Evolutionary conservation across 768 basidiomycete species (phyloP).

Genomic region (Leccinum arenicola): DNA sequence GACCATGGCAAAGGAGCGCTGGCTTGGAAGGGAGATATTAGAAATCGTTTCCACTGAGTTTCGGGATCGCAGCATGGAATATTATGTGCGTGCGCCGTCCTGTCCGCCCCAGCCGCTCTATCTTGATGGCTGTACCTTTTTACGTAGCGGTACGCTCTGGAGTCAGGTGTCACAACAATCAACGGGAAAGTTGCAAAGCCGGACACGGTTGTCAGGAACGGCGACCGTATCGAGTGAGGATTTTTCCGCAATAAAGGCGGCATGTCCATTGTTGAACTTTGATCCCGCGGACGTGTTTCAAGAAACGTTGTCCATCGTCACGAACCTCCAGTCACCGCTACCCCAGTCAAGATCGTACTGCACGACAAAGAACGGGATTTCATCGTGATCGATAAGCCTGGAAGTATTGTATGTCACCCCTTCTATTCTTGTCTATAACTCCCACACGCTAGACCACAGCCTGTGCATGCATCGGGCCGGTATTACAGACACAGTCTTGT

Average conservation of each 20-base stretch:
- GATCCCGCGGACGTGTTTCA: constrained; percentile 1
- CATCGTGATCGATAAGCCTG: constrained; percentile 94
- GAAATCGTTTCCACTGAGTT: constrained; percentile 95
- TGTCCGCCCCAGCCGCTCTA: background rate
- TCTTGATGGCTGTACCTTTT: background rate
- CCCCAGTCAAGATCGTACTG: constrained; percentile 74
- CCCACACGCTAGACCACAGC: constrained; percentile 40
- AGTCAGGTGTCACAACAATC: constrained; percentile 92
- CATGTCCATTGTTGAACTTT: constrained; percentile 1
- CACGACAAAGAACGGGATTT: constrained; percentile 79
- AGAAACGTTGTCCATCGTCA: constrained; percentile 96
- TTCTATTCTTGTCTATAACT: background rate
- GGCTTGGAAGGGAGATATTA: constrained; percentile 83
- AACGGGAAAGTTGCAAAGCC: constrained; percentile 87
- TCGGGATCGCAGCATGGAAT: constrained; percentile 90
- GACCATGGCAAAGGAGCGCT: constrained; percentile 89
- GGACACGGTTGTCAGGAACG: constrained; percentile 75
- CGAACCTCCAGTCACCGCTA: constrained; percentile 90
- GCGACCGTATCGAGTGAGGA: constrained; percentile 86
- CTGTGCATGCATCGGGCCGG: constrained; percentile 89
- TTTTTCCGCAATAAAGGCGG: constrained; percentile 3
- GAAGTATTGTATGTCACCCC: constrained; percentile 79
- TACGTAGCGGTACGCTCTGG: constrained; percentile 62
- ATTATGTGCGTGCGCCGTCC: constrained; percentile 67
- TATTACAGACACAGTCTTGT: constrained; percentile 87